Base-by-base conservation (phyloP, 768 basidiomycete species). In the Boletus pseudopeckii region DNA sequence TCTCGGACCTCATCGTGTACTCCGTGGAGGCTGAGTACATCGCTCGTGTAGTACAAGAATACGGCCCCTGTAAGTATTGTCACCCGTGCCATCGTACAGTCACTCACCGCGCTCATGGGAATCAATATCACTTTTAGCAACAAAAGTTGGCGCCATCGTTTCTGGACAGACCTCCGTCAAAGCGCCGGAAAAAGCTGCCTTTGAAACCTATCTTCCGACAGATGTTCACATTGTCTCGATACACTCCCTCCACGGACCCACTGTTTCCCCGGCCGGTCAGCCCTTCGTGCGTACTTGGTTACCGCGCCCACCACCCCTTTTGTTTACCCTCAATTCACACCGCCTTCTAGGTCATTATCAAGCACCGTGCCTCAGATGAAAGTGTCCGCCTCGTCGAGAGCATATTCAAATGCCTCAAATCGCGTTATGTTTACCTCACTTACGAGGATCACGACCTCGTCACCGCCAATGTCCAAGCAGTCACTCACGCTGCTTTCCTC, bases 401-500 rank as follows among this genome's bases (percentile, higher is more conserved):
- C 59, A 85, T 98, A 36, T 80, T 99, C 47, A 76, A 77, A 5
- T 86, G 87, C 17, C 84, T 98, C 64, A 77, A 81, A 43, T 92
- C 90, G 2, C 84, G 94, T 50, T 92, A 85, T 61, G 96, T 99
- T 37, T 86, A 98, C 67, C 77, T 99, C 38, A 87, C 85, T n/a
- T 98, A 97, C 71, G 90, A 95, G 57, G 93, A 98, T 50, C 97
- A 99, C 64, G 97, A 99, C 64, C 77, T 83, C 39, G 90, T 98
- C 45, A 99, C 97, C 0, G 97, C 97, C 13, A 98, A 98, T 61
- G 98, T 97, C 0, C 97, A 99, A 71, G 97, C 96, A 0, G 96
- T 97, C 14, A 98, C 93, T 0, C 97, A 99, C 63, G 96, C 96
- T 13, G 97, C 97, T 0, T 98, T 98, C 76, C 77, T 99, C 18